These are phyloP conservation scores for Skeletonema menzelii DNA, from an alignment of 108 stramenopile species.

Conservation along the genomic window DNA sequence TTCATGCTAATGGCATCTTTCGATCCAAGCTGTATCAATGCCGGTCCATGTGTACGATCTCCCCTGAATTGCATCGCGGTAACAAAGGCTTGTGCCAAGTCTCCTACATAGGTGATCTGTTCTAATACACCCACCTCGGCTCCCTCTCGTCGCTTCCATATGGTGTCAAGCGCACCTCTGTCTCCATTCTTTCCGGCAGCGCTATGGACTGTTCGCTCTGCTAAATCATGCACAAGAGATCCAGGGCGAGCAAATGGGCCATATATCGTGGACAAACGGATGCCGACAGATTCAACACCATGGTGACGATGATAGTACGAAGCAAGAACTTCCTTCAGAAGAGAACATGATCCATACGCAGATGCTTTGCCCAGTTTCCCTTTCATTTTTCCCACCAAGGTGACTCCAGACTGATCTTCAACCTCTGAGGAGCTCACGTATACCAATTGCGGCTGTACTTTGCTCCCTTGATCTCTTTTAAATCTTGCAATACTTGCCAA, in stretches of 20 bases:
- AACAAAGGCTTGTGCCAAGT: conserved; percentile 40
- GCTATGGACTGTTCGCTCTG: conserved; percentile 38
- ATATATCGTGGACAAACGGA: conserved; percentile 37
- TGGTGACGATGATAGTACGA: conserved; percentile 46
- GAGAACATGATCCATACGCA: conserved; percentile 36
- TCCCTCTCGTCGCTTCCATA: conserved; percentile 33
- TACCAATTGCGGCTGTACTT: conserved; percentile 29
- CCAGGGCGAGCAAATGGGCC: conserved; percentile 45
- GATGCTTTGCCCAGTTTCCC: conserved; percentile 11
- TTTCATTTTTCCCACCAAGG: neutral
- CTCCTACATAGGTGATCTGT: conserved; percentile 32
- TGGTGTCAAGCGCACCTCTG: conserved; percentile 20
- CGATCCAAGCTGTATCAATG: conserved; percentile 39
- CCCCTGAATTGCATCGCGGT: conserved; percentile 37
- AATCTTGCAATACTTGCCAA: conserved; percentile 21
- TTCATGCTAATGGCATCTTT: conserved; percentile 42
- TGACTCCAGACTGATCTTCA: conserved; percentile 35
- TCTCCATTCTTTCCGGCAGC: conserved; percentile 25
- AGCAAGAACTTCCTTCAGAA: conserved; percentile 47
- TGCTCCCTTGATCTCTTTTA: neutral
- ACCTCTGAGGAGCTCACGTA: conserved; percentile 46
- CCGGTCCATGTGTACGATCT: conserved; percentile 31
- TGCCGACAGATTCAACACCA: conserved; percentile 38
- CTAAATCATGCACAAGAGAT: conserved; percentile 39
- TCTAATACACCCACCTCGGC: conserved; percentile 22